These are phyloP conservation scores for Globisporangium apiculatum DNA, from an alignment of 352 stramenopile genomes.

Conservation along the genomic window DNA sequence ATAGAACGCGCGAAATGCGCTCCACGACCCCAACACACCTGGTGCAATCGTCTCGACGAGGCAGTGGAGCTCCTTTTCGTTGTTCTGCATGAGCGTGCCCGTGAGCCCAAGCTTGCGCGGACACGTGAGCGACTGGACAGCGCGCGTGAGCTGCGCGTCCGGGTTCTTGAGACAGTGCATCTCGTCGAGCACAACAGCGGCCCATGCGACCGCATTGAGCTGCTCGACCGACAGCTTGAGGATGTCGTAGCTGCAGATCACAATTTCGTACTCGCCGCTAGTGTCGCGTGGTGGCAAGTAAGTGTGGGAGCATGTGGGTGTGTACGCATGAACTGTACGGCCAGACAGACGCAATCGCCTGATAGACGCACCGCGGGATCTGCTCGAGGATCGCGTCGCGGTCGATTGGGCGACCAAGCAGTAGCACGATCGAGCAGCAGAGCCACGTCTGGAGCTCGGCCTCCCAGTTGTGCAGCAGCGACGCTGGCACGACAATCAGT, in stretches of 20 bases:
- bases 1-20: slow-evolving; percentile 73
- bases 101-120: slow-evolving; percentile 78
- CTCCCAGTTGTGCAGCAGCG: slow-evolving; percentile 98
- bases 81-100: slow-evolving; percentile 87
- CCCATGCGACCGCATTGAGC: slow-evolving; percentile 82
- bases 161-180: slow-evolving; percentile 98
- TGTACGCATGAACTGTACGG: too few relatives aligned
- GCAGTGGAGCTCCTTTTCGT: slow-evolving; percentile 77
- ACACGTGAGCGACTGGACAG: slow-evolving; percentile 65
- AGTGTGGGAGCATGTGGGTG: background rate
- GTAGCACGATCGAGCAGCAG: slow-evolving; percentile 51
- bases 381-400: slow-evolving; percentile 50
- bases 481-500: slow-evolving; percentile 97
- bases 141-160: slow-evolving; percentile 88
- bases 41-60: slow-evolving; percentile 66
- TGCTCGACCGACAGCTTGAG: slow-evolving; percentile 87
- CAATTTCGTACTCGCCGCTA: slow-evolving; percentile 66
- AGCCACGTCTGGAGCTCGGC: slow-evolving; percentile 96
- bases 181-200: slow-evolving; percentile 96
- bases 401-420: slow-evolving; percentile 53
- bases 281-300: background rate
- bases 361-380: slow-evolving; percentile 63
- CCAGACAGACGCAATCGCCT: background rate
- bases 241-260: slow-evolving; percentile 85
- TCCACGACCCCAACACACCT: slow-evolving; percentile 52